Conservation (phyloP, 257 asterid species). For the Schizonepeta tenuifolia region DNA sequence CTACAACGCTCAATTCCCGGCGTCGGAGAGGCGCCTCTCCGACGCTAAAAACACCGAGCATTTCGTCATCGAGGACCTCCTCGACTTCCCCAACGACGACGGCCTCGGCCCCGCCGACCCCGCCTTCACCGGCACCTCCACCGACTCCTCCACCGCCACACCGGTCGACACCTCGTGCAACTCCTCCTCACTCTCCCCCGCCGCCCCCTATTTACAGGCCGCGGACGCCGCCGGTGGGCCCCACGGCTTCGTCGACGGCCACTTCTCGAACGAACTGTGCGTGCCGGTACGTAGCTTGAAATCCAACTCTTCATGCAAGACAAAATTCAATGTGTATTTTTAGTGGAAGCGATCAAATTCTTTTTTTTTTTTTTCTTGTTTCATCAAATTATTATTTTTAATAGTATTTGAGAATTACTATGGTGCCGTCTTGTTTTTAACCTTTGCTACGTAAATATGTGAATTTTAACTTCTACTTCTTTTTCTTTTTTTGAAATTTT, state of each 20-base stretch:
- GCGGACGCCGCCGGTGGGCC: constrained; percentile 38
- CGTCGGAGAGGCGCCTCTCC: constrained; percentile 40
- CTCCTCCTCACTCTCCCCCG: constrained; percentile 53
- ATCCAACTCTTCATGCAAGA: constrained; percentile 26
- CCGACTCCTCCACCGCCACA: constrained; percentile 32
- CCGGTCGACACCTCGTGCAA: constrained; percentile 55
- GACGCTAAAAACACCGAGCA: constrained; percentile 57
- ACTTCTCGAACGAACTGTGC: constrained; percentile 67
- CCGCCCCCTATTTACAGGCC: constrained; percentile 37
- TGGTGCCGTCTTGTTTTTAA: constrained; percentile 36
- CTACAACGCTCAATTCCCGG: constrained; percentile 43
- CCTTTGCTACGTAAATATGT: constrained; percentile 36
- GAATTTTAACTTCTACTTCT: neutral
- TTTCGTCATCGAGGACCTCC: constrained; percentile 79
- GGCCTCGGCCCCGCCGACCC: constrained; percentile 34
- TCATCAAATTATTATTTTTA: neutral
- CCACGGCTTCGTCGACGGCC: constrained; percentile 45
- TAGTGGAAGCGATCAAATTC: neutral
- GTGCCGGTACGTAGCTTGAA: constrained; percentile 61
- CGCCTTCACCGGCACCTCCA: neutral
- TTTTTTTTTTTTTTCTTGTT: neutral
- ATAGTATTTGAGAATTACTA: constrained; percentile 16
- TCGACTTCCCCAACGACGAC: constrained; percentile 75
- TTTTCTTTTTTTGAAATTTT: neutral
- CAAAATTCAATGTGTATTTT: neutral